Evolutionary conservation across 2,329 filamentous ascomycete genomes (phyloP), one percentile per base, ranked within the genome.

Genomic region (Grosmannia penicillata): DNA sequence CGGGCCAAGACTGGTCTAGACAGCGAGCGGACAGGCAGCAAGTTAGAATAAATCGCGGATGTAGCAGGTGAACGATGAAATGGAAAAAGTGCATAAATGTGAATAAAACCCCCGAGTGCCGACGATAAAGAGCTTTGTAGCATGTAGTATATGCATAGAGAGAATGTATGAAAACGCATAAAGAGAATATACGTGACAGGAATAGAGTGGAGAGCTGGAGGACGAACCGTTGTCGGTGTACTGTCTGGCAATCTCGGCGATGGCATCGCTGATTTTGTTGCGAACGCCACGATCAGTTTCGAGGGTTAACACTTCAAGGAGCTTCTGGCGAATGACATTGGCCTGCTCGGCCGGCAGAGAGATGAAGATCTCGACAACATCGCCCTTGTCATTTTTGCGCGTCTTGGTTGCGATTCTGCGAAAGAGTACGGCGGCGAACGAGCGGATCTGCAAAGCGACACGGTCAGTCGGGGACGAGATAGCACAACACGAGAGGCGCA

Each of bases 251-350:
- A 98, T 70, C 61, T 98, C 91, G 19, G 91, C 91, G 45, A 96
- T 82, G n/a, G 89, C 86, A 61, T 98, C 91, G 50, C 87, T 91
- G 55, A 96, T 82, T 61, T 98, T 98, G 64, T 94, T 91, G 51
- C 91, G 73, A 33, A 94, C 82, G 28, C 73, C 66, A 44, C 77
- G 72, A 45, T 82, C 73, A 18, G 72, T 65, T 62, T 96, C 91
- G 44, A 66, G 68, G 41, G 75, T 75, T 38, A 95, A 67, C 37
- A 75, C 77, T 52, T 87, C 73, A 30, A 96, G 70, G 42, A 96
- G 66, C 58, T 89, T 94, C 52, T 81, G 72, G 49, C 86, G 77
- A 51, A 96, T 93, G 34, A 75, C 78, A 36, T 75, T 66, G 47
- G 81, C 78, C 55, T 91, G 79, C 26, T 83, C 76, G 42, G 71